A percentile compares a stretch with the other conserved stretches of the same genome.
phyloP scores from a whole-genome alignment of 495 filamentous ascomycete species.

The Umbilicaria muhlenbergii region DNA sequence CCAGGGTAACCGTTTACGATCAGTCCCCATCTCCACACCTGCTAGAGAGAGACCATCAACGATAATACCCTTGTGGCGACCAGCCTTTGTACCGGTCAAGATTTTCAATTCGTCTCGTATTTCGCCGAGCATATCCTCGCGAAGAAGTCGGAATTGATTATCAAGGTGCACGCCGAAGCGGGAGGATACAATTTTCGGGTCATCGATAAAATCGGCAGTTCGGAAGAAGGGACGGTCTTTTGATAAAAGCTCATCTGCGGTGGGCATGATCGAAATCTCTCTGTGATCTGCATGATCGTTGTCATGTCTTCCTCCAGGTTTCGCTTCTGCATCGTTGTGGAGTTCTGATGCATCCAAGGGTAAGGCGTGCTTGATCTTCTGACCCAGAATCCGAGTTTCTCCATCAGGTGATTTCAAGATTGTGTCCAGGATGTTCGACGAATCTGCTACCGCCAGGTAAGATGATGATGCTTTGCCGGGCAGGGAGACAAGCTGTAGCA shows the following conservation, averaged over 20 bases:
- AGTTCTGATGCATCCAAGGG: conserved; percentile 10
- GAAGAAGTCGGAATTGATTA: conserved; percentile 63
- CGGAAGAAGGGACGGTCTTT: conserved; percentile 43
- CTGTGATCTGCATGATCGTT: conserved; percentile 55
- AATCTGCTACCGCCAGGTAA: conserved; percentile 17
- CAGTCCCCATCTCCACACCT: conserved; percentile 17
- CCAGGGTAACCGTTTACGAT: conserved; percentile 20
- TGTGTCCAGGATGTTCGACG: conserved; percentile 12
- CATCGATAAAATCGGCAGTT: conserved; percentile 25
- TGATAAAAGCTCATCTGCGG: conserved; percentile 48
- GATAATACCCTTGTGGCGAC: conserved; percentile 15
- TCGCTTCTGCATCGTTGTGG: conserved; percentile 3
- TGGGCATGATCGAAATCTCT: conserved; percentile 50
- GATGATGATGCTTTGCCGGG: conserved; percentile 13
- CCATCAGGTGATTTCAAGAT: conserved; percentile 18
- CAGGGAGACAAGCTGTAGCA: conserved; percentile 36
- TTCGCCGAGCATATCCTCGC: conserved; percentile 60
- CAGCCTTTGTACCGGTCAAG: conserved; percentile 26
- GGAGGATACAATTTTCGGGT: conserved; percentile 13
- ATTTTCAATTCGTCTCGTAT: conserved; percentile 44
- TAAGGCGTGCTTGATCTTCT: conserved; percentile 31
- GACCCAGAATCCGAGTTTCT: conserved; percentile 19
- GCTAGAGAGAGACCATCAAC: conserved; percentile 17
- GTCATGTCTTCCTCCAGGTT: conserved; percentile 60
- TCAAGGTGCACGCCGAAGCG: conserved; percentile 44